Evolutionary conservation across 116 monocot genomes (phyloP).

Genomic region (Iris pallida): DNA sequence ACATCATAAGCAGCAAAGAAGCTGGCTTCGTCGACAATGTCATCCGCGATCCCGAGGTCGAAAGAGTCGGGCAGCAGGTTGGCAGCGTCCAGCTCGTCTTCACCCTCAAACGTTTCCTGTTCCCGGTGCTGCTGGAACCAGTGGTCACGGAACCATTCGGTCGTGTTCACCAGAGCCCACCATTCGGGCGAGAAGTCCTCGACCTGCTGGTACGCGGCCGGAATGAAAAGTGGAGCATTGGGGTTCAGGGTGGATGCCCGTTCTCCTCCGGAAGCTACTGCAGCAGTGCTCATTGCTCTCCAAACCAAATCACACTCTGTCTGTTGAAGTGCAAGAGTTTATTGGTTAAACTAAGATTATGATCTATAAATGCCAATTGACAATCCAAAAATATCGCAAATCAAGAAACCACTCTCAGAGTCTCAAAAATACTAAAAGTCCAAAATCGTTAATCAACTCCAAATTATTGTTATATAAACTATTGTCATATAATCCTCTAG

Average conservation of each 20-base stretch:
- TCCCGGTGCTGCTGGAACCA: constrained; percentile 81
- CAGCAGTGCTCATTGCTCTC: constrained; percentile 22
- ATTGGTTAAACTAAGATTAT: too few species aligned
- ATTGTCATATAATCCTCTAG: too few species aligned
- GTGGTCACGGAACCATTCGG: constrained; percentile 84
- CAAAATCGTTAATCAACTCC: too few species aligned
- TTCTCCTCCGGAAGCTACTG: constrained; percentile 24
- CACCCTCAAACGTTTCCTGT: constrained; percentile 45
- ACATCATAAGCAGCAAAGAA: constrained; percentile 11
- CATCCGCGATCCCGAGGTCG: constrained; percentile 44
- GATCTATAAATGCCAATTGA: too few species aligned
- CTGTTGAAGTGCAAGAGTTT: too few species aligned
- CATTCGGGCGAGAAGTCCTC: constrained; percentile 94
- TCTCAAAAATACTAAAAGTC: too few species aligned
- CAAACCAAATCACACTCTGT: too few species aligned
- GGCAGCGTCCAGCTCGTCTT: constrained; percentile 42
- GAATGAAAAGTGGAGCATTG: constrained; percentile 83
- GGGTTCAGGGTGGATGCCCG: constrained; percentile 61
- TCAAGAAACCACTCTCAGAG: too few species aligned
- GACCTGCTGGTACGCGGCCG: constrained; percentile 63
- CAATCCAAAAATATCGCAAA: too few species aligned
- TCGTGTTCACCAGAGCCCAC: constrained; percentile 85
- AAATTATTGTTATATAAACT: too few species aligned
- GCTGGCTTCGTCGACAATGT: constrained; percentile 16
- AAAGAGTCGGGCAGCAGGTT: constrained; percentile 65